phyloP scores from a whole-genome alignment of 768 basidiomycete species.

The Suillus luteus region DNA sequence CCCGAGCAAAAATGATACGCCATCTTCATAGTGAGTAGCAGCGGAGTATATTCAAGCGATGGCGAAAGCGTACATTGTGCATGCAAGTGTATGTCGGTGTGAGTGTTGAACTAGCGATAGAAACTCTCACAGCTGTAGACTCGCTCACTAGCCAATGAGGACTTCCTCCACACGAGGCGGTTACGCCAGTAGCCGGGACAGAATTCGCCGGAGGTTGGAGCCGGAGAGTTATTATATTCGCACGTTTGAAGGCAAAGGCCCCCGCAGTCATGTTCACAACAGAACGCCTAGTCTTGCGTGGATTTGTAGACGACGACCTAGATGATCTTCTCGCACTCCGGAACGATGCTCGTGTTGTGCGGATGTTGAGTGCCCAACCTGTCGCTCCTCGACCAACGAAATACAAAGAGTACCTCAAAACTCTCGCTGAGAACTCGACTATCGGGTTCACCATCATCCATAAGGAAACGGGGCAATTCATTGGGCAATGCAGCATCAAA shows the following conservation, averaged over 20 bases:
- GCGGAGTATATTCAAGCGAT: too few relatives aligned
- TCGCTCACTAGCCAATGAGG: too few relatives aligned
- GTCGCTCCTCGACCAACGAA: conserved; percentile 21
- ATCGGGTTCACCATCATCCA: conserved; percentile 25
- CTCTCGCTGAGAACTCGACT: conserved; percentile 14
- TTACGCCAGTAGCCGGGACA: too few relatives aligned
- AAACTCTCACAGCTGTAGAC: too few relatives aligned
- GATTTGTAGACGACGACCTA: conserved; percentile 22
- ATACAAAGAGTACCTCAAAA: conserved; percentile 21
- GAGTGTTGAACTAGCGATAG: too few relatives aligned
- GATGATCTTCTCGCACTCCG: conserved; percentile 21
- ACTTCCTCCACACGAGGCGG: too few relatives aligned
- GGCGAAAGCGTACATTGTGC: too few relatives aligned
- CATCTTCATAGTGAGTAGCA: too few relatives aligned
- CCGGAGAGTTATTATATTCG: background rate
- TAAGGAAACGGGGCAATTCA: conserved; percentile 22
- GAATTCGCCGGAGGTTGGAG: too few relatives aligned
- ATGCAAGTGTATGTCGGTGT: too few relatives aligned
- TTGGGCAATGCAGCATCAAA: conserved; percentile 24
- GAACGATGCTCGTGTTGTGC: conserved; percentile 26
- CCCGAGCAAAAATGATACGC: too few relatives aligned
- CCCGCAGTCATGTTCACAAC: conserved; percentile 25
- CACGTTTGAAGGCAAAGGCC: too few relatives aligned
- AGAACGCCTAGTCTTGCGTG: conserved; percentile 26
- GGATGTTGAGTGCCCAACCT: conserved; percentile 21